Base-by-base conservation (phyloP, 495 filamentous ascomycete species). In the Aspergillus indologenus region DNA sequence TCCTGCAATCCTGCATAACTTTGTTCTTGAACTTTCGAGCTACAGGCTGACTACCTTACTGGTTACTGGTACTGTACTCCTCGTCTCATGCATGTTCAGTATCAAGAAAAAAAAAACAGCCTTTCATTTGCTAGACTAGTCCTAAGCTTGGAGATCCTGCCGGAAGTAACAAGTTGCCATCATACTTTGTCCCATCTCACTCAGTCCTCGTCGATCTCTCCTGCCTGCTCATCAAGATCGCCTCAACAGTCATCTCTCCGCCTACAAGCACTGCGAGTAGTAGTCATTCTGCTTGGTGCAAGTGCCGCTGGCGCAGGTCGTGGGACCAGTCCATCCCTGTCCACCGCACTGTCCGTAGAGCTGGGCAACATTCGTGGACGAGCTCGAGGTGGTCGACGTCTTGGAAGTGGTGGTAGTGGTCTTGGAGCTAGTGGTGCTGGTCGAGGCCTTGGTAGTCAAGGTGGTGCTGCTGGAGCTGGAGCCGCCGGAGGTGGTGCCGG, bases 281-380 rank as follows among this genome's bases (percentile, higher is more conserved):
- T 61, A 80, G 23, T 70, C 54, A 56, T 78, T 78, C 53, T 54
- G 49, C 20, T 59, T 54, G 18, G 61, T 61, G 70, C 77, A 80
- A 18, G 71, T 76, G 20, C 71, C 71, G 53, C 68, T 68, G 55
- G 58, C 65, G 63, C 77, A 80, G 24, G 24, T 42, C 2, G 61
- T 70, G 7, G 66, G 69, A 5, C 79, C 79, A 15, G 60, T 71
- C 42, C 53, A 83, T 1, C 72, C 75, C n/a, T 54, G 61, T 0
- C 79, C 79, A 20, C 72, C 79, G 50, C 79, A 82, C 70, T 83
- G 78, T 5, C 54, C 69, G 55, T 68, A 81, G 42, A 50, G 62
- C 19, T 65, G 54, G n/a, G 68, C 69, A 9, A 58, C 45, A 9
- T 64, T 54, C 21, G 61, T 57, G 5, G 61, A 46, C 7, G 59